Evolutionary conservation across 345 rosid genomes (phyloP).

Genomic region (Abelmoschus esculentus): DNA sequence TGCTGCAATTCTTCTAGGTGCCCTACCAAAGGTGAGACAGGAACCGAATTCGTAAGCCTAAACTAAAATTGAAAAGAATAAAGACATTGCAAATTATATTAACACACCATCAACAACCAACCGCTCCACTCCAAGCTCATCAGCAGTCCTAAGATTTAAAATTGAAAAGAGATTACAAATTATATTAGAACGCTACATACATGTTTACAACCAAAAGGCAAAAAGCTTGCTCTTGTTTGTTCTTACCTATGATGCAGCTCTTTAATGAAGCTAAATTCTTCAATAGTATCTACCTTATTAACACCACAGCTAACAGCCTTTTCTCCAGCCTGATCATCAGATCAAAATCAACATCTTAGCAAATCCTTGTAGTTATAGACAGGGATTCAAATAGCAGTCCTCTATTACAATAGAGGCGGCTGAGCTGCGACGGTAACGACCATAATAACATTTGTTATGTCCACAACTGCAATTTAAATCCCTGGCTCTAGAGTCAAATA

Average conservation of each 20-base stretch:
- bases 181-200: background rate
- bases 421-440: too few species aligned
- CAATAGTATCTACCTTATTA: conserved; percentile 51
- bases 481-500: background rate
- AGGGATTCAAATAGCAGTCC: too few species aligned
- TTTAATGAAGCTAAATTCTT: conserved; percentile 63
- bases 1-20: conserved; percentile 81
- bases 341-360: background rate
- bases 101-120: conserved; percentile 54
- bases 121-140: conserved; percentile 61
- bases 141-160: conserved; percentile 51
- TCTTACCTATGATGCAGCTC: conserved; percentile 68
- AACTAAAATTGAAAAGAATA: too few species aligned
- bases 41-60: conserved; percentile 1
- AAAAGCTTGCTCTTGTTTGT: background rate
- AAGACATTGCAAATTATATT: too few species aligned
- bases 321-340: conserved; percentile 72
- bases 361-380: background rate
- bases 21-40: conserved; percentile 34
- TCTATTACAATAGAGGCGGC: too few species aligned
- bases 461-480: too few species aligned
- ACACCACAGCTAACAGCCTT: conserved; percentile 91
- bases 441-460: too few species aligned
- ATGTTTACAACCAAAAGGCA: background rate
- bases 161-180: conserved; percentile 10